A percentile compares a stretch with the other conserved stretches of the same genome.
phyloP scores from a whole-genome alignment of 495 filamentous ascomycete species.

The Penicillium bialowiezense region DNA sequence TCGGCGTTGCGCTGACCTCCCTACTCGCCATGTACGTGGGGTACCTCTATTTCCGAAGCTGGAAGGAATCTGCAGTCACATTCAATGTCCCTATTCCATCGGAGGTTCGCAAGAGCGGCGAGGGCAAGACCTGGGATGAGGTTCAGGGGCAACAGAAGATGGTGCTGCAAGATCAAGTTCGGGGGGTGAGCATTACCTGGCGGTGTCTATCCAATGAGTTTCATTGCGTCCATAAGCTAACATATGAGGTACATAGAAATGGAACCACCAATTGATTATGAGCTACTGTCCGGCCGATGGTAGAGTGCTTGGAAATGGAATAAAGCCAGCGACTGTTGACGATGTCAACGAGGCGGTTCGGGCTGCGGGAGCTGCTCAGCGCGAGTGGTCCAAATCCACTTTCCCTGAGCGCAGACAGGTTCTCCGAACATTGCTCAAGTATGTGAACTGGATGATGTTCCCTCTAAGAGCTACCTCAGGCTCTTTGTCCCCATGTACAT shows the following conservation, averaged over 20 bases:
- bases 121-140: constrained; percentile 61
- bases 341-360: constrained; percentile 80
- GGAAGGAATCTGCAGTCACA: constrained; percentile 49
- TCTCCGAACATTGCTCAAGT: constrained; percentile 76
- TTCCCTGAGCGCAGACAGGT: constrained; percentile 78
- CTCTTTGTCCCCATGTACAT: not conserved
- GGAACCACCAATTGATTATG: constrained; percentile 42
- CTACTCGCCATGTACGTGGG: constrained; percentile 33
- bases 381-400: constrained; percentile 74
- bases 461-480: not conserved
- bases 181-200: constrained; percentile 33
- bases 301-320: constrained; percentile 67
- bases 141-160: constrained; percentile 38
- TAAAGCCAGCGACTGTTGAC: constrained; percentile 72
- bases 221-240: not conserved
- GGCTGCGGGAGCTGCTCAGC: constrained; percentile 71
- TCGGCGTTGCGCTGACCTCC: constrained; percentile 33
- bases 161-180: constrained; percentile 42
- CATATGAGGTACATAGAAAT: constrained; percentile 27
- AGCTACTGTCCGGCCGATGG: constrained; percentile 91
- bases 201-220: not conserved
- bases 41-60: constrained; percentile 32
- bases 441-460: constrained; percentile 22
- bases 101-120: constrained; percentile 52
- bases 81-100: constrained; percentile 59